Evolutionary conservation across 495 filamentous ascomycete species (phyloP).

Genomic region (Cenococcum geophilum): DNA sequence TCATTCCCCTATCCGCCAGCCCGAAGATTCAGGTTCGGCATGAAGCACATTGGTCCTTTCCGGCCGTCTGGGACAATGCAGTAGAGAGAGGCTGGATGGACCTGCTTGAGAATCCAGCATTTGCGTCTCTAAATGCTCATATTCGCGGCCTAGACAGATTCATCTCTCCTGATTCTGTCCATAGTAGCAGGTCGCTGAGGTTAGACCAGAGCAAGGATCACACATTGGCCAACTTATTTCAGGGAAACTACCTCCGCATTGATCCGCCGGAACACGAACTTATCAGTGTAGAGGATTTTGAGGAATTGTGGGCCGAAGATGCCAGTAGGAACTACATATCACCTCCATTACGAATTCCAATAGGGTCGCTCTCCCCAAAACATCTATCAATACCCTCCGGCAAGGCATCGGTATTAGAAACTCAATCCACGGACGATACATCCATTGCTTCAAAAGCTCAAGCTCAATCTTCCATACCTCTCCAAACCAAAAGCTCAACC

Average conservation of each 20-base stretch:
- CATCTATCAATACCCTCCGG: neutral
- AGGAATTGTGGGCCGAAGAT: slow-evolving; percentile 16
- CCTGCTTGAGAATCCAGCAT: slow-evolving; percentile 33
- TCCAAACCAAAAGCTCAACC: slow-evolving; percentile 32
- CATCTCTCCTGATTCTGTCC: slow-evolving; percentile 17
- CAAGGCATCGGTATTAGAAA: neutral
- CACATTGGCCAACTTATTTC: slow-evolving; percentile 35
- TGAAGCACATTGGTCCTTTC: slow-evolving; percentile 43
- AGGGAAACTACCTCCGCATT: slow-evolving; percentile 34
- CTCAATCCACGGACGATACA: neutral
- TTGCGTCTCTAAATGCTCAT: slow-evolving; percentile 32
- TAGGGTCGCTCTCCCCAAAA: neutral
- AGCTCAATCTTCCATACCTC: neutral
- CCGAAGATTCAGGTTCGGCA: slow-evolving; percentile 40
- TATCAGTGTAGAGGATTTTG: slow-evolving; percentile 21
- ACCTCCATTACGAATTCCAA: neutral
- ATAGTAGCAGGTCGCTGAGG: slow-evolving; percentile 24
- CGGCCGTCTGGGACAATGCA: slow-evolving; percentile 33
- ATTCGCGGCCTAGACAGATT: slow-evolving; percentile 34
- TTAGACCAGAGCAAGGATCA: slow-evolving; percentile 32
- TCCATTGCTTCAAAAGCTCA: neutral
- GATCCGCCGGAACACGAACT: slow-evolving; percentile 29
- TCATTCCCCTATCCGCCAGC: slow-evolving; percentile 37
- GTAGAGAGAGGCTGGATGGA: slow-evolving; percentile 25
- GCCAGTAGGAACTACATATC: neutral